Conservation (phyloP, 331 rosid species). For the Telfairia occidentalis region DNA sequence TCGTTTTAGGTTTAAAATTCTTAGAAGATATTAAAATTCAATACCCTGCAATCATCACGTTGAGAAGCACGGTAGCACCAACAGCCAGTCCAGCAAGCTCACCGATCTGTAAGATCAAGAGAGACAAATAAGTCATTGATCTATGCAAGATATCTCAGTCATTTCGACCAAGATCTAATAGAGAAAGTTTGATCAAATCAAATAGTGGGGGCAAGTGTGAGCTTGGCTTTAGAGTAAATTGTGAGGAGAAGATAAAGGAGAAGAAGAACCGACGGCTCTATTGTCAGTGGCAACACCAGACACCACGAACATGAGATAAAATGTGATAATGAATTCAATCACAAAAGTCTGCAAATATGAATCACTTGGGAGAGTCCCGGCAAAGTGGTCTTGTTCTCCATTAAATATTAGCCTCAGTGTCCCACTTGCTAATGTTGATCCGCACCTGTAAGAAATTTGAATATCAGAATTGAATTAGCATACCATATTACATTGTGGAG, state of each 20-base stretch:
- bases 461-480: background rate
- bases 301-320: constrained; percentile 68
- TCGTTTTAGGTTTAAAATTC: background rate
- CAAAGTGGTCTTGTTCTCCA: constrained; percentile 32
- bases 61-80: constrained; percentile 71
- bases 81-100: constrained; percentile 83
- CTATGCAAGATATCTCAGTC: no score
- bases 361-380: constrained; percentile 52
- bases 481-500: background rate
- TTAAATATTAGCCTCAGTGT: constrained; percentile 54
- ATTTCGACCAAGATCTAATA: no score
- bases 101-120: constrained; percentile 45
- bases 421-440: constrained; percentile 66
- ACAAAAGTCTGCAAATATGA: constrained; percentile 47
- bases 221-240: background rate
- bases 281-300: constrained; percentile 91
- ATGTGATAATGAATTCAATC: constrained; percentile 72
- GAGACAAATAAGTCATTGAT: background rate
- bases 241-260: no score
- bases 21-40: background rate
- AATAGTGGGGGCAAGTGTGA: background rate
- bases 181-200: background rate
- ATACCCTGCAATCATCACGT: constrained; percentile 74
- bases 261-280: constrained; percentile 50
- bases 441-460: constrained; percentile 40